phyloP scores from a whole-genome alignment of 176 grass and related monocot genomes.

The Otatea glauca region DNA sequence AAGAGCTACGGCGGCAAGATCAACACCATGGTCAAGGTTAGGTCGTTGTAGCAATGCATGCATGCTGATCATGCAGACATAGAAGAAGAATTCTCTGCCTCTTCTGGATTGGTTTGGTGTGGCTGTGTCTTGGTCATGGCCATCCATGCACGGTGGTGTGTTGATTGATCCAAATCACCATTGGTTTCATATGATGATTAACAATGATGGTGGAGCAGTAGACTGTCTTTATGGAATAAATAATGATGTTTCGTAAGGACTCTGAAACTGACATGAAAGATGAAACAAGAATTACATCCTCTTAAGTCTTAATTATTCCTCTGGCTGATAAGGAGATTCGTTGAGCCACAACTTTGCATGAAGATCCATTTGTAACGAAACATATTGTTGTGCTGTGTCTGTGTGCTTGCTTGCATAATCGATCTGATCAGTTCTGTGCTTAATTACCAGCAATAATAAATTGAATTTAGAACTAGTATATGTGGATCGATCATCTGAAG shows the following conservation, averaged over 20 bases:
- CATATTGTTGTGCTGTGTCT: no score
- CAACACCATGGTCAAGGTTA: slow-evolving; percentile 8
- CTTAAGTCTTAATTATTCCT: no score
- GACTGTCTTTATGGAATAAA: no score
- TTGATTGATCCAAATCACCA: not conserved
- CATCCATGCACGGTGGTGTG: not conserved
- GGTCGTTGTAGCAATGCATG: not conserved
- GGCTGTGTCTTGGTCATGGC: not conserved
- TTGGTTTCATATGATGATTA: not conserved
- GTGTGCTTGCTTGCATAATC: not conserved
- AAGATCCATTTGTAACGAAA: no score
- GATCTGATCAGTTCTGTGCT: not conserved
- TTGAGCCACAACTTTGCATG: no score
- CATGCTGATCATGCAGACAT: no score
- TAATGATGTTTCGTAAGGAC: no score
- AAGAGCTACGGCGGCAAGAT: slow-evolving; percentile 6
- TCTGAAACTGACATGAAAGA: no score
- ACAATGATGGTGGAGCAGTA: no score
- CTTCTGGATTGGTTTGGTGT: not conserved
- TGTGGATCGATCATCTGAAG: not conserved
- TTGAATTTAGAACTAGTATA: not conserved
- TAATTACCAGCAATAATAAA: not conserved
- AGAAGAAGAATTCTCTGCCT: not conserved
- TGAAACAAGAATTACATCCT: no score
- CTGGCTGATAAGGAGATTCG: no score